Base-by-base conservation (phyloP, 202 grass and related monocot species). In the Panicum virgatum region DNA sequence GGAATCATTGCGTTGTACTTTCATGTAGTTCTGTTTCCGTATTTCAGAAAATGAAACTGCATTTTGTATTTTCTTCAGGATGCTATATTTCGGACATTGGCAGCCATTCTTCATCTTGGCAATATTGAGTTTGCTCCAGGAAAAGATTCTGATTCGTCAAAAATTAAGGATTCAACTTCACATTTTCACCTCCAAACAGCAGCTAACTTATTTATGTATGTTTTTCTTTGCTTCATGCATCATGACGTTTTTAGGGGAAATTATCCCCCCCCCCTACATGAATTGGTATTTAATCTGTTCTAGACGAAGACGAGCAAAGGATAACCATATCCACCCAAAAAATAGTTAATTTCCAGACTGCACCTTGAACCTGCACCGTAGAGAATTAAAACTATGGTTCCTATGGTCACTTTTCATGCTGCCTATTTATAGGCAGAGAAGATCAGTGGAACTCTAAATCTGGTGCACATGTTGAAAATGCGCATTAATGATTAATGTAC, bases 101-200 rank as follows among this genome's bases (percentile, higher is more conserved):
- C 96, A 85, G 96, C 96, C 80, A 92, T 98, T 93, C 96, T 98
- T 88, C 96, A 98, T 91, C 92, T 98, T 85, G 96, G 96, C 47
- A 98, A 98, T 83, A 92, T 98, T 75, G 92, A 98, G 62, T 98
- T 98, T 93, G 90, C 85, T 77, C 92, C 89, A 2, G 96, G 96
- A 75, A 96, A 92, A 19, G 96, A 93, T 52, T 39, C 57, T 32
- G 96, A 98, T 92, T 98, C 96, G 62, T 98, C 96, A 53, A 84
- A 80, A 84, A 90, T 96, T 76, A 91, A 98, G 43, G 92, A 92
- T 76, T 82, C 90, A 26, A 89, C 85, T 25, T 93, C 96, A 76
- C 75, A 88, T 42, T 96, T 90, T 88, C 96, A 96, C 69, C 92
- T 98, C 58, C 84, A 93, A 83, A 96, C 73, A 66, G 87, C 96